Evolutionary conservation across 2,329 filamentous ascomycete species (phyloP), one percentile per base, ranked within the genome.

Genomic region (Colletotrichum acutatum): DNA sequence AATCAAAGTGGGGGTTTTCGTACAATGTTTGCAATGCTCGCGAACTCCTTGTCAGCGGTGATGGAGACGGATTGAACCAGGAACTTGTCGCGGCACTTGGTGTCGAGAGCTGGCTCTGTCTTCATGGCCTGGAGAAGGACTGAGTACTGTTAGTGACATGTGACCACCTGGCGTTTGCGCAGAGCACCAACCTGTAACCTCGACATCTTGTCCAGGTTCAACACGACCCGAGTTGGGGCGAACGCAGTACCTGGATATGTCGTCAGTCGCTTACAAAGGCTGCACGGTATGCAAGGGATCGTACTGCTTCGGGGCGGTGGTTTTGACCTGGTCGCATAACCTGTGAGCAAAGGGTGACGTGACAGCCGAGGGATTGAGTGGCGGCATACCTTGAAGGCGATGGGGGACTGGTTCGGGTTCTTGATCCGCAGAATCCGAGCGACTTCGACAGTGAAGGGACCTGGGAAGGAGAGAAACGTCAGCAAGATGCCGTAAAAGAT

Each of bases 51-150:
- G 80, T 97, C 94, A 75, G 91, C 88, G 26, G 93, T 92, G 76
- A 98, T 94, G 64, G 91, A 88, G 61, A 97, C 94, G 30, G 95
- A 97, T 85, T 98, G 96, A 46, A 98, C 96, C 67, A 98, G 90
- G 84, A 98, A 98, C 87, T 98, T 98, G 89, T 98, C 96, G 83
- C 94, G 93, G 87, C 97, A 99, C 83, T 95, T 95, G 75, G 93
- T 92, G 82, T 98, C 95, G 71, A 88, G 83, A 24, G 95, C 90
- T 68, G 96, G 96, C 79, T 98, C 95, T 80, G 95, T 91, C 88
- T 98, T 98, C 97, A 99, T 98, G 28, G 96, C 95, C 86, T 99
- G 97, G 54, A 99, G 91, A 49, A 98, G 92, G 71, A 99, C 97
- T 97, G 57, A 70, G 56, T 54, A 16, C 49, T 72, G 76, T 79